A percentile compares a stretch with the other conserved stretches of the same genome.
Conservation (phyloP, 2,329 filamentous ascomycete species). For the Epichloe sylvatica region DNA sequence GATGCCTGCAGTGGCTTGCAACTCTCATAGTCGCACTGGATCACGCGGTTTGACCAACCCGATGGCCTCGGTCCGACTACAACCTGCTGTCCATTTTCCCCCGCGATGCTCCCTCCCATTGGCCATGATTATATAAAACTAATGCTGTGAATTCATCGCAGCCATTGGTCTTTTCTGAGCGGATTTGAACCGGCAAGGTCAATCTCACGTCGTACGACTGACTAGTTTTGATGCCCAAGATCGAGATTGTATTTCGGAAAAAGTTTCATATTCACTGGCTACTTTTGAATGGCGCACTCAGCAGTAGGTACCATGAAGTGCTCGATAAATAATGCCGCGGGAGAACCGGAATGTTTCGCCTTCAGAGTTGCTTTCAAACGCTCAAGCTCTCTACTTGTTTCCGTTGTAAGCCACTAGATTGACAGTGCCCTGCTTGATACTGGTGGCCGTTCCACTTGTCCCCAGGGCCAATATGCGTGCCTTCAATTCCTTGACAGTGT, state of each 20-base stretch:
- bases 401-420: slow-evolving; percentile 38
- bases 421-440: slow-evolving; percentile 20
- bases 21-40: background rate
- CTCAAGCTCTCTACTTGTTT: background rate
- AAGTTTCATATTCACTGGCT: no score
- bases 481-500: slow-evolving; percentile 28
- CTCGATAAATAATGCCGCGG: no score
- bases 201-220: no score
- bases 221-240: no score
- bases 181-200: no score
- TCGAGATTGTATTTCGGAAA: no score
- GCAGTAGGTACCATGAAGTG: no score
- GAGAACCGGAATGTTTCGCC: no score
- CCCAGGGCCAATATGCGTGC: slow-evolving; percentile 27
- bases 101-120: background rate
- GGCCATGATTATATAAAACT: no score
- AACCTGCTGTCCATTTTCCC: background rate
- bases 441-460: slow-evolving; percentile 24
- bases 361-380: background rate
- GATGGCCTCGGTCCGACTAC: background rate
- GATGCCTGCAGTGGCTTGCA: background rate
- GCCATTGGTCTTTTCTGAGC: no score
- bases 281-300: no score
- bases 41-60: slow-evolving; percentile 1
- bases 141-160: no score